Percentiles rank a stretch among this genome's conserved stretches.
Evolutionary conservation across 495 filamentous ascomycete genomes (phyloP).

Genomic region (Apodospora peruviana): DNA sequence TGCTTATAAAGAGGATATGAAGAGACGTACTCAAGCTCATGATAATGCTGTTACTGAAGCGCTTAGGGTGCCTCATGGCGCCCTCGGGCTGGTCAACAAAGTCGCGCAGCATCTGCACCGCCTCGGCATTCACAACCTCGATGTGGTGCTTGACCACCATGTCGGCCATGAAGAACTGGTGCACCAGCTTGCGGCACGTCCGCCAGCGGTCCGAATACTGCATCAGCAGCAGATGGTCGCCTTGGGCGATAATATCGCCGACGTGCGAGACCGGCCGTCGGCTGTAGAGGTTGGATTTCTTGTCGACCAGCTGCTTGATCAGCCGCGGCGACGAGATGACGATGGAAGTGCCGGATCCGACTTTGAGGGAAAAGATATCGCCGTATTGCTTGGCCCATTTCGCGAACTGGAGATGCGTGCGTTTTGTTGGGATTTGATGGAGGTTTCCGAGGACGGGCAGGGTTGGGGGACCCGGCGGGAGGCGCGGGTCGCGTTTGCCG

Average conservation of each 20-base stretch:
- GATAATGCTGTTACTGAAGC: conserved; percentile 41
- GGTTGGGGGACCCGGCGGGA: conserved; percentile 19
- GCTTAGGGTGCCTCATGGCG: conserved; percentile 41
- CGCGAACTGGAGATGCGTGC: conserved; percentile 20
- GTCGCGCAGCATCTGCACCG: conserved; percentile 40
- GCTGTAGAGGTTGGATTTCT: conserved; percentile 27
- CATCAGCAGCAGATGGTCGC: conserved; percentile 41
- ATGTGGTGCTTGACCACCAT: conserved; percentile 40
- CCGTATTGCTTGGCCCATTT: conserved; percentile 28
- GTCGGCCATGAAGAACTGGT: conserved; percentile 33
- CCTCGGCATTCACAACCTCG: conserved; percentile 37
- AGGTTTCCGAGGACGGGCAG: conserved; percentile 25
- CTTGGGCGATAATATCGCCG: conserved; percentile 30
- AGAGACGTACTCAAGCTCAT: conserved; percentile 23
- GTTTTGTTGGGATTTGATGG: conserved; percentile 21
- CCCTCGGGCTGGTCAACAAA: conserved; percentile 31
- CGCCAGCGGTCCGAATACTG: conserved; percentile 37
- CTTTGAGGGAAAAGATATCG: conserved; percentile 25
- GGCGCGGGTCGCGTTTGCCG: conserved; percentile 7
- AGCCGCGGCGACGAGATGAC: conserved; percentile 19
- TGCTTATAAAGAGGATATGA: background rate
- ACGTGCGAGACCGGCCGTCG: conserved; percentile 42
- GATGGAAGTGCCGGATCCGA: conserved; percentile 21
- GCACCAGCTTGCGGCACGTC: conserved; percentile 35
- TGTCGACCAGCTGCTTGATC: conserved; percentile 27